These are phyloP conservation scores for Lactifluus subvellereus DNA, from an alignment of 768 basidiomycete species.

Conservation along the genomic window DNA sequence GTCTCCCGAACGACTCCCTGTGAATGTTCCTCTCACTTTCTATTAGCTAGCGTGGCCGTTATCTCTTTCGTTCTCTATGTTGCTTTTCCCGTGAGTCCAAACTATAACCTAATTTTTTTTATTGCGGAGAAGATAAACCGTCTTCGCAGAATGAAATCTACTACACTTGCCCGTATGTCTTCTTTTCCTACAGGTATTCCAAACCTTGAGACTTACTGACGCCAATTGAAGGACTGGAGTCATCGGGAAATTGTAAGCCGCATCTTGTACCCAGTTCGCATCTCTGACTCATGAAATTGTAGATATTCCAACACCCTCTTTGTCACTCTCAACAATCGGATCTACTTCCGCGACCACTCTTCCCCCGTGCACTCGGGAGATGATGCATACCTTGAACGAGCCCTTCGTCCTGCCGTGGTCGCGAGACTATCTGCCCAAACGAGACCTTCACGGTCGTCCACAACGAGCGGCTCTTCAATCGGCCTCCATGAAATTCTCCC, in stretches of 20 bases:
- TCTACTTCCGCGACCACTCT: background rate
- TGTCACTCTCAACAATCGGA: constrained; percentile 5
- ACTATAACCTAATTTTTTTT: background rate
- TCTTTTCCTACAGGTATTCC: background rate
- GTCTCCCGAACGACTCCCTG: background rate
- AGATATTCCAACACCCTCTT: constrained; percentile 11
- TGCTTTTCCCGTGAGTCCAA: constrained; percentile 15
- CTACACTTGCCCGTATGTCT: constrained; percentile 11
- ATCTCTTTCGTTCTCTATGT: constrained; percentile 5
- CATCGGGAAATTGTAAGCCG: constrained; percentile 21
- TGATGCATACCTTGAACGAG: background rate
- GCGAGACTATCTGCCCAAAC: background rate
- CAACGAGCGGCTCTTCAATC: background rate
- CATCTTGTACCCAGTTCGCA: background rate
- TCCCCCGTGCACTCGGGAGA: background rate
- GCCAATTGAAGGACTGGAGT: constrained; percentile 19
- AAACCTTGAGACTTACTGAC: background rate
- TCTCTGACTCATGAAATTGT: background rate
- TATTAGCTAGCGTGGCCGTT: constrained; percentile 7
- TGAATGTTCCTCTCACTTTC: background rate
- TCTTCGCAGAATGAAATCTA: constrained; percentile 14
- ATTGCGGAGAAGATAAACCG: background rate
- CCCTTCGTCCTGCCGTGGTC: background rate
- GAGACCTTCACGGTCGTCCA: too few relatives aligned
- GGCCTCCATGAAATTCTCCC: too few relatives aligned